A percentile compares a stretch with the other conserved stretches of the same genome.
Evolutionary conservation across 768 basidiomycete genomes (phyloP).

Genomic region (Mycena maculata): DNA sequence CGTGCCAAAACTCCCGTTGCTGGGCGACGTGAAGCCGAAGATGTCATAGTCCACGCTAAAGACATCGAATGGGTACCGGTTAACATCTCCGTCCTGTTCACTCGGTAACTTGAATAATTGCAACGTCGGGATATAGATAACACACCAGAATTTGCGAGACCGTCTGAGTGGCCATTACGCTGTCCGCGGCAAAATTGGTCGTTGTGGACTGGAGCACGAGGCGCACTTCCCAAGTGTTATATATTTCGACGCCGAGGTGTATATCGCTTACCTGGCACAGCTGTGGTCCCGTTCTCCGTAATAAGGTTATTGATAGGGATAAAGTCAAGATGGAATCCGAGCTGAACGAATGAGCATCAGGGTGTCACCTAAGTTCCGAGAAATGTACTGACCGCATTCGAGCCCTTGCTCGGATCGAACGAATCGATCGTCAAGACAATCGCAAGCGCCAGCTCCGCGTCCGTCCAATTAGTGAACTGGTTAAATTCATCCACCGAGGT

Average conservation of each 20-base stretch:
- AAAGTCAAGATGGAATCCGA: slow-evolving; percentile 9
- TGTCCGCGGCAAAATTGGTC: background rate
- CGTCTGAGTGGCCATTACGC: background rate
- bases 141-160: background rate
- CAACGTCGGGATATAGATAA: background rate
- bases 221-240: background rate
- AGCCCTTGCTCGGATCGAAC: slow-evolving; percentile 3
- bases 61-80: slow-evolving; percentile 21
- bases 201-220: background rate
- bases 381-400: background rate
- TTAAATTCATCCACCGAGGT: background rate
- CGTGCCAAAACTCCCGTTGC: background rate
- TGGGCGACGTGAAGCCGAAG: slow-evolving; percentile 5
- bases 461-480: background rate
- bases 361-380: no score
- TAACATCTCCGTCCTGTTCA: slow-evolving; percentile 18
- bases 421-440: background rate
- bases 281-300: background rate
- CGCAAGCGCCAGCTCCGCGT: background rate
- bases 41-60: slow-evolving; percentile 8
- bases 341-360: background rate
- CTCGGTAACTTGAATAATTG: background rate
- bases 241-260: background rate
- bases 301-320: background rate
- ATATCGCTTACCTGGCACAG: background rate